Percentiles rank a stretch among this genome's conserved stretches.
These are phyloP conservation scores for Apiospora marii DNA, from an alignment of 2,329 filamentous ascomycete species.

Conservation along the genomic window DNA sequence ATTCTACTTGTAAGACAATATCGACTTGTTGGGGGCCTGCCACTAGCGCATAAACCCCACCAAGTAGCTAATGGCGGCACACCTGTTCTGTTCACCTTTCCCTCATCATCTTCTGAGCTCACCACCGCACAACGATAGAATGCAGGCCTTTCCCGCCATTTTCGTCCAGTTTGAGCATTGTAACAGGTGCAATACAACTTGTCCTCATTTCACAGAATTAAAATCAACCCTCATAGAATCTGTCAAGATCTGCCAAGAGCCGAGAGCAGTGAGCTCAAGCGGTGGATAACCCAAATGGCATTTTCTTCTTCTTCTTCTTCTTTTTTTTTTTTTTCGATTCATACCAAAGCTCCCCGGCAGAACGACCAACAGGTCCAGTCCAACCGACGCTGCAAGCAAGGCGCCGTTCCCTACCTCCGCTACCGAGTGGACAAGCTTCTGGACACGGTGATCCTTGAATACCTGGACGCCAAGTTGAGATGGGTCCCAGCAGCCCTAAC, in stretches of 20 bases:
- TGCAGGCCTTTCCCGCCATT: too few species aligned
- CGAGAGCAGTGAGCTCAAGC: neutral
- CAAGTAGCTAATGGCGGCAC: neutral
- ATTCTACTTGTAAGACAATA: too few species aligned
- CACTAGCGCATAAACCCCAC: too few species aligned
- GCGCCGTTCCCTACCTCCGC: neutral
- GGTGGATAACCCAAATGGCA: neutral
- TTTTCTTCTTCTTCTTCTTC: too few species aligned
- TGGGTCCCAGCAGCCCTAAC: neutral
- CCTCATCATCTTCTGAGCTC: too few species aligned
- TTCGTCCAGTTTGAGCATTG: too few species aligned
- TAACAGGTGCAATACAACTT: too few species aligned
- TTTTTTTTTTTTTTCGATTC: too few species aligned
- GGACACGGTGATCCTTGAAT: neutral
- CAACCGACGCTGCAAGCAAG: neutral
- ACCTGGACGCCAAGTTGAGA: neutral
- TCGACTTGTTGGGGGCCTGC: too few species aligned
- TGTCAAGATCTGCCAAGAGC: neutral
- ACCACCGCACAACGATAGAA: too few species aligned
- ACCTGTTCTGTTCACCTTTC: too few species aligned
- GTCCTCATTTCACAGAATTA: neutral
- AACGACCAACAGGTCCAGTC: neutral
- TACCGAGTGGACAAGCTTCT: neutral
- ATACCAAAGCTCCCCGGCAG: too few species aligned
- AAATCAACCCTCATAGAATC: neutral